Evolutionary conservation across 192 early-diverging fungal species (phyloP).

Genomic region (Entophlyctis luteolus): DNA sequence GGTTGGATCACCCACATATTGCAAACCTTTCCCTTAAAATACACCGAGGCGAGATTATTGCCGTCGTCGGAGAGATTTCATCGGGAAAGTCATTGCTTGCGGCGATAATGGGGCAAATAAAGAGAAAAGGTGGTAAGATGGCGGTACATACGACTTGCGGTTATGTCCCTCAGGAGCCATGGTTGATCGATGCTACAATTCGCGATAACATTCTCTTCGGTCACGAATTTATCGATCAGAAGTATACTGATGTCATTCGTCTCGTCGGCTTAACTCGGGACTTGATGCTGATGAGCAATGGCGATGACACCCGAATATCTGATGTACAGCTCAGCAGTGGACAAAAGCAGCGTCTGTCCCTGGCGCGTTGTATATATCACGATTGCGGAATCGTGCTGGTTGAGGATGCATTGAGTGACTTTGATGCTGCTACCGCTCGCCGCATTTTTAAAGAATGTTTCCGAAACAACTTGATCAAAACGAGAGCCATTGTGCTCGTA

Average conservation of each 20-base stretch:
- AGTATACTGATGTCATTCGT: slow-evolving; percentile 60
- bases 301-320: slow-evolving; percentile 22
- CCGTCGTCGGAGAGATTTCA: slow-evolving; percentile 69
- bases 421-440: slow-evolving; percentile 41
- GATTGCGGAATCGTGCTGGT: slow-evolving; percentile 66
- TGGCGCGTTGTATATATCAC: slow-evolving; percentile 58
- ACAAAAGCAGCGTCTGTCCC: slow-evolving; percentile 41
- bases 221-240: slow-evolving; percentile 49
- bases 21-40: slow-evolving; percentile 47
- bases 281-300: slow-evolving; percentile 47
- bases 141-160: slow-evolving; percentile 44
- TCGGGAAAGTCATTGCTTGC: slow-evolving; percentile 67
- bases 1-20: slow-evolving; percentile 51
- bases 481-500: slow-evolving; percentile 61
- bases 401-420: slow-evolving; percentile 61
- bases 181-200: slow-evolving; percentile 67
- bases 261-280: slow-evolving; percentile 68
- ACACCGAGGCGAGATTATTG: slow-evolving; percentile 51
- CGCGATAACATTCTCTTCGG: slow-evolving; percentile 84
- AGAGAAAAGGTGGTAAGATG: slow-evolving; percentile 38
- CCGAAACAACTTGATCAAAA: slow-evolving; percentile 31
- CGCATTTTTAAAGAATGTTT: slow-evolving; percentile 43
- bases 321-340: slow-evolving; percentile 41
- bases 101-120: slow-evolving; percentile 70
- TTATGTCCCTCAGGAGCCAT: slow-evolving; percentile 67